Evolutionary conservation across 2,329 filamentous ascomycete species (phyloP).

Genomic region (Apiospora saccharicola): DNA sequence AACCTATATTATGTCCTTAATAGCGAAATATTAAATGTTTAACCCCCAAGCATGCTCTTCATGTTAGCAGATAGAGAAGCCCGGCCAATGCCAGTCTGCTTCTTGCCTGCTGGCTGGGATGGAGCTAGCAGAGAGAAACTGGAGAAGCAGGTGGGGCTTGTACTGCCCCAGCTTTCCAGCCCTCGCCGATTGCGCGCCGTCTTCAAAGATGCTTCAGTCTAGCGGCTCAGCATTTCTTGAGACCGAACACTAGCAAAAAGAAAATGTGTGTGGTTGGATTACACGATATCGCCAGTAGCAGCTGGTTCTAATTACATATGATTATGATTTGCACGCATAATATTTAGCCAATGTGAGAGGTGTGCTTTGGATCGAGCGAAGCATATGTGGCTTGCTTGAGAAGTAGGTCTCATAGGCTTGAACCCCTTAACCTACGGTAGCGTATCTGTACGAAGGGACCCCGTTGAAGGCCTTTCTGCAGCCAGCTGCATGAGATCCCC

Average conservation of each 20-base stretch:
- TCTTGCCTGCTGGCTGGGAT: neutral
- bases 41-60: neutral
- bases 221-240: neutral
- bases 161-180: neutral
- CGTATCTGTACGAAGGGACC: slow-evolving; percentile 16
- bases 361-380: neutral
- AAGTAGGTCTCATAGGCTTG: slow-evolving; percentile 14
- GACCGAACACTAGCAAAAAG: neutral
- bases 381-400: neutral
- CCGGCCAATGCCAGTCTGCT: too few relatives aligned
- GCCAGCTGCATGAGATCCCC: neutral
- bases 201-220: neutral
- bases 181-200: neutral
- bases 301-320: neutral
- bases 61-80: neutral
- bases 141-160: neutral
- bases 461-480: slow-evolving; percentile 10
- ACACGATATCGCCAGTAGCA: neutral
- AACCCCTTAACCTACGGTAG: slow-evolving; percentile 9
- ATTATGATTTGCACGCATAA: neutral
- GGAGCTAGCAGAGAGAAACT: slow-evolving; percentile 3
- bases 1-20: neutral
- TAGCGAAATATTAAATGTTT: too few relatives aligned
- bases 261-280: neutral
- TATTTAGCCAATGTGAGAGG: neutral